Base-by-base conservation (phyloP, 1,284 basidiomycete species). In the Puccinia coronata region DNA sequence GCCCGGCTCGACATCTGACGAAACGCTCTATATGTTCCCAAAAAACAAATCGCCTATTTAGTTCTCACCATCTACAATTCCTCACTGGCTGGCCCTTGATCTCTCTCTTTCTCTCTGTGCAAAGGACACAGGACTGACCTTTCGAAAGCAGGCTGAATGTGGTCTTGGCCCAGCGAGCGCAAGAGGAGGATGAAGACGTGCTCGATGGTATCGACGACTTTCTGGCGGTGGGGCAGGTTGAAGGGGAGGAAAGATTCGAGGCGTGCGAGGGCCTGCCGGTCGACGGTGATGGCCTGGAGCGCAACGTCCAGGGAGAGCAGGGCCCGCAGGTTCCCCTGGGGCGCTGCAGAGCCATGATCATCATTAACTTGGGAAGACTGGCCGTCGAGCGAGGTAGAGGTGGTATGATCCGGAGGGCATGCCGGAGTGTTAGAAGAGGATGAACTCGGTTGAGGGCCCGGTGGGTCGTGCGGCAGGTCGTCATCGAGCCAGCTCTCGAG, bases 101-200 rank as follows among this genome's bases (percentile, higher is more conserved):
- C n/a, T n/a, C n/a, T n/a, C n/a, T n/a, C n/a, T n/a, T n/a, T n/a
- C n/a, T n/a, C n/a, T n/a, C n/a, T n/a, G n/a, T n/a, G n/a, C n/a
- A n/a, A n/a, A n/a, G n/a, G n/a, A n/a, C n/a, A n/a, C n/a, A 47
- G 43, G 9, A 16, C 92, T 85, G 82, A 95, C 93, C 89, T 88
- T 57, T 88, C 88, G 85, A 99, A 99, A 0, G 95, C 97, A n/a
- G 91, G 91, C 0, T 88, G 88, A 63, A 98, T 89, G 86, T 99
- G 96, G 53, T 91, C 88, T 55, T 94, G 92, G 2, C 91, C 90
- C 4, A 98, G 87, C 0, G 91, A 90, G 51, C 92, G 91, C 39
- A 98, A 87, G 86, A 97, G 89, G 59, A 95, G 88, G 47, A 96
- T 92, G 82, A 97, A 96, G 0, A 95, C 88, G 85, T 98, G 95